Base-by-base conservation (phyloP, 2,329 filamentous ascomycete genomes). In the Arthroderma uncinatum region DNA sequence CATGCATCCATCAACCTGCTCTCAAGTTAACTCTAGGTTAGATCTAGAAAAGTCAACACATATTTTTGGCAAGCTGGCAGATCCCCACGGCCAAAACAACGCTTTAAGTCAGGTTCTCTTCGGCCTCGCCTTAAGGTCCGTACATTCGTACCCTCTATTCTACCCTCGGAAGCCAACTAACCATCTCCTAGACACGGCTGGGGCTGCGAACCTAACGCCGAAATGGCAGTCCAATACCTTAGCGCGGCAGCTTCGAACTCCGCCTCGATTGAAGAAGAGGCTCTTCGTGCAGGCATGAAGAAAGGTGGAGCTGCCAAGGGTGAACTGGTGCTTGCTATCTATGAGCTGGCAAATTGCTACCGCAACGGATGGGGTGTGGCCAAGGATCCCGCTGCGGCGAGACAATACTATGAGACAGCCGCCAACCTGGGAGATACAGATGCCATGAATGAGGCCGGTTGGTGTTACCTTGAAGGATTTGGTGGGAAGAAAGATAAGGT, bases 401-500 rank as follows among this genome's bases (percentile, higher is more conserved):
- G 79, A 64, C 78, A 95, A 79, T 98, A 97, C 72, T 98, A 97
- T 72, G 92, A 97, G 74, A 96, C 92, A 8, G 93, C 93, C 28
- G 93, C 93, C 60, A 97, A 98, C 70, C 76, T 98, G 63, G 93
- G 93, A 60, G 93, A 98, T 72, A 89, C 88, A 47, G 93, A 98
- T 75, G 93, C 91, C 58, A 95, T 97, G 91, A 95, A 96, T 69
- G 92, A 97, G 73, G 86, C 86, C 56, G 93, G 85, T 36, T 95
- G 90, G 89, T 98, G 93, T 76, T 97, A 93, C 78, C 73, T 94
- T 28, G 87, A 96, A 69, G 93, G 93, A n/a, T 95, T 95, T 73
- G 93, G 93, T 34, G 92, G 90, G 68, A 93, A 90, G 72, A 98
- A 97, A 73, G 91, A 98, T 77, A 97, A 95, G 87, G 92, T 96